Conservation (phyloP, 108 stramenopile species). For the Aurantiochytrium sp. region DNA sequence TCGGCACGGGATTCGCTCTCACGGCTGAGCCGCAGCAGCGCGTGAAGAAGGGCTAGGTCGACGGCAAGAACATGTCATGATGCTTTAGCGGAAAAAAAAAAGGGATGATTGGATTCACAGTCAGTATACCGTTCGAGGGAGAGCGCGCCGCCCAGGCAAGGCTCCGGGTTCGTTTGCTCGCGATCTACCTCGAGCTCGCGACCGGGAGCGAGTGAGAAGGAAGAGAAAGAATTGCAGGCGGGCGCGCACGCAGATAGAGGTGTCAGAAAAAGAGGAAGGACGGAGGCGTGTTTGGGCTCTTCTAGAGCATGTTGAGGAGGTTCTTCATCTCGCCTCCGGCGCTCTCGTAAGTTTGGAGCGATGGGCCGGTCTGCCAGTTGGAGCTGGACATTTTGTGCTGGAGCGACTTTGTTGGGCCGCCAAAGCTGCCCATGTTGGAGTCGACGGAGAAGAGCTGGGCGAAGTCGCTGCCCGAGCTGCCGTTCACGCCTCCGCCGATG, state of each 20-base stretch:
- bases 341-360: neutral
- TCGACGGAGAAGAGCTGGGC: neutral
- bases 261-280: neutral
- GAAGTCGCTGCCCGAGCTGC: neutral
- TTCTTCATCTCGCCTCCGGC: neutral
- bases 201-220: too few species aligned
- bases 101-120: too few species aligned
- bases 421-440: neutral
- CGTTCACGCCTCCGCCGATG: neutral
- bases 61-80: too few species aligned
- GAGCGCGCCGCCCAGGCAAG: too few species aligned
- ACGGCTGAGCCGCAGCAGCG: too few species aligned
- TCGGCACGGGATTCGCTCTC: too few species aligned
- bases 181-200: too few species aligned
- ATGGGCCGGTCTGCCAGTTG: neutral
- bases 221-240: neutral
- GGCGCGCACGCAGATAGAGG: neutral
- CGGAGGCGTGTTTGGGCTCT: too few species aligned
- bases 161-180: too few species aligned
- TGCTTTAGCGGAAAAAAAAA: too few species aligned
- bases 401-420: neutral
- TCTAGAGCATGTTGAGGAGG: neutral
- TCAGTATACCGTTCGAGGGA: too few species aligned
- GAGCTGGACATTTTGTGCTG: constrained; percentile 15
- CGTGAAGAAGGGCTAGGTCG: too few species aligned